A percentile compares a stretch with the other conserved stretches of the same genome.
phyloP scores from a whole-genome alignment of 805 yeast genomes.

The Jamesozyma piceae region DNA sequence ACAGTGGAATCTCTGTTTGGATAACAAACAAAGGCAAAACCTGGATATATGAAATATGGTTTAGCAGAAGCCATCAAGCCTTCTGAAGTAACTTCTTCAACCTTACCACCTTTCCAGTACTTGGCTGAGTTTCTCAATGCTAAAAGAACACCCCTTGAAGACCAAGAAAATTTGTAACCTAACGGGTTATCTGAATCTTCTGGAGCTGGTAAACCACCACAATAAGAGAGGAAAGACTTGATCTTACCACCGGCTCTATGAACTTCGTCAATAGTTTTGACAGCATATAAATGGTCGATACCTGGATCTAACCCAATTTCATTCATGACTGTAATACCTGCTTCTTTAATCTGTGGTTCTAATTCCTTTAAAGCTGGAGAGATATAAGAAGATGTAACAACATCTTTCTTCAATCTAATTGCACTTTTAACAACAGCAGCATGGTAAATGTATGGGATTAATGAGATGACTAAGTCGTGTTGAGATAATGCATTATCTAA shows the following conservation, averaged over 20 bases:
- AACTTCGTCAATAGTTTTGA: conserved; percentile 95
- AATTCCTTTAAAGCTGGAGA: conserved; percentile 83
- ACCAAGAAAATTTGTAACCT: conserved; percentile 99
- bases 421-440: conserved; percentile 90
- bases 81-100: conserved; percentile 72
- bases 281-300: conserved; percentile 95
- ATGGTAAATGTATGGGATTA: conserved; percentile 94
- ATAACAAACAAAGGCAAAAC: conserved; percentile 87
- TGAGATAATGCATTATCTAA: conserved; percentile 71
- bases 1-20: conserved; percentile 97
- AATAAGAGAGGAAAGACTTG: conserved; percentile 87
- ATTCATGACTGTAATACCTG: conserved; percentile 96
- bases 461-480: conserved; percentile 79
- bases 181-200: conserved; percentile 95
- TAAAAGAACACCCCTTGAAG: conserved; percentile 92
- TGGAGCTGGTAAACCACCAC: conserved; percentile 99
- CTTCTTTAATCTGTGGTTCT: conserved; percentile 79
- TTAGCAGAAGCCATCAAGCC: conserved; percentile 91
- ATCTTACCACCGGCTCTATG: conserved; percentile 87
- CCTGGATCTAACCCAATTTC: conserved; percentile 99
- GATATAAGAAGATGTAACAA: conserved; percentile 94
- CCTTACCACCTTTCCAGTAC: conserved; percentile 77
- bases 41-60: conserved; percentile 94
- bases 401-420: conserved; percentile 77
- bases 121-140: conserved; percentile 92